Evolutionary conservation across 306 rosid genomes (phyloP).

Genomic region (Argentina anserina): DNA sequence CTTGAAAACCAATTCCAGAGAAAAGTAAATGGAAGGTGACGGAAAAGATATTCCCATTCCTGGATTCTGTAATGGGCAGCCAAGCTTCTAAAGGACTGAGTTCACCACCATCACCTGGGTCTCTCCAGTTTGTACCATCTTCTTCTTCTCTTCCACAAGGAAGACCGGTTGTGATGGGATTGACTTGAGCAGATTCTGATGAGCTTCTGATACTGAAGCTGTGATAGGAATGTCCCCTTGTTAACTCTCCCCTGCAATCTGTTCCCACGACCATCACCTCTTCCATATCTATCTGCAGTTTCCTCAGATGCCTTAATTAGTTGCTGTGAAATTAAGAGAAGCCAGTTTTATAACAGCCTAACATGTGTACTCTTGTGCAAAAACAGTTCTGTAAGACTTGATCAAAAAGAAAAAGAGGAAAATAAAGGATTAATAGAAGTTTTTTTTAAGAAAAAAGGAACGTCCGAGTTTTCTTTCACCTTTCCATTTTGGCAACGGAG

Average conservation of each 20-base stretch:
- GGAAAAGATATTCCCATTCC: slow-evolving; percentile 39
- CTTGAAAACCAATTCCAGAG: slow-evolving; percentile 56
- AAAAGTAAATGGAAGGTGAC: slow-evolving; percentile 44
- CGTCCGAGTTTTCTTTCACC: no score
- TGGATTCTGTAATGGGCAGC: slow-evolving; percentile 63
- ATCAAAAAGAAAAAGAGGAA: neutral
- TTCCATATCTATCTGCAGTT: neutral
- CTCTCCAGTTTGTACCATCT: neutral
- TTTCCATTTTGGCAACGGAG: no score
- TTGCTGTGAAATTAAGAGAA: neutral
- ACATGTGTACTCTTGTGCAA: neutral
- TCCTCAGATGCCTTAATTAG: neutral
- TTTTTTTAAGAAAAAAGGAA: neutral
- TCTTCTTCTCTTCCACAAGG: neutral
- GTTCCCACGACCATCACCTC: slow-evolving; percentile 5
- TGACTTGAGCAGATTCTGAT: slow-evolving; percentile 5
- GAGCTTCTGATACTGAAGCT: neutral
- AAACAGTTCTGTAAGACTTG: neutral
- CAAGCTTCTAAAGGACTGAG: slow-evolving; percentile 43
- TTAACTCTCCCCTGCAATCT: neutral
- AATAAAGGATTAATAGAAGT: neutral
- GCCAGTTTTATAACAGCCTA: neutral
- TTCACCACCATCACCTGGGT: neutral
- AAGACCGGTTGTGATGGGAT: slow-evolving; percentile 1
- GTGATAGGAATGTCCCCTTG: neutral